Base-by-base conservation (phyloP, 1,284 basidiomycete species). In the Cutaneotrichosporon arboriforme region DNA sequence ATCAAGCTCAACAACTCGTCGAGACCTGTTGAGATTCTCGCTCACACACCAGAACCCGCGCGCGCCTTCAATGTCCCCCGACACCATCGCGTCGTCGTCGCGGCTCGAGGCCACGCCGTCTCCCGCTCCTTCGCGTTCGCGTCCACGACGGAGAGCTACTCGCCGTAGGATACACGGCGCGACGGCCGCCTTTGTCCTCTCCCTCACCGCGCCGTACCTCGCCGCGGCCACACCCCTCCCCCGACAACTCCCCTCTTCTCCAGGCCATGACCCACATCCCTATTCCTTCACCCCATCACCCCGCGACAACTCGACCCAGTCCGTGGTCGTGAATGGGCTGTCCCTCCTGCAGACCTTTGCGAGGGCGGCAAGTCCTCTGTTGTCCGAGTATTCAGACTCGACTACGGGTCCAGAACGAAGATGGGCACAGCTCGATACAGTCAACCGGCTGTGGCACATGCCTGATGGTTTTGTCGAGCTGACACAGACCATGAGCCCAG, bases 401-500 rank as follows among this genome's bases (percentile, higher is more conserved):
- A 33, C 21, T n/a, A 18, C 21, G 15, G 21, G 34, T 26, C 22
- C 26, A 31, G 35, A n/a, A 15, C 37, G n/a, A 33, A 57, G 26
- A 52, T 54, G 3, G 33, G 21, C 9, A 45, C 62, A 62, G 33
- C 31, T 20, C 15, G 22, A 67, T 7, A 63, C 64, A 0, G 35
- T 52, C 21, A 34, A 49, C 4, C 14, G 20, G 18, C 17, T 40
- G 37, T 36, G 39, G 15, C 21, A 31, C 21, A 14, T 50, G 10
- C 49, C 49, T 1, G 33, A 37, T 3, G 34, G 59, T 31, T 71
- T 62, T 42, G 62, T 75, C 37, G 55, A 61, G 20, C 65, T 77
- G 17, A 37, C 42, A 1, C 70, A 72, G 49, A 46, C 57, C 8
- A 75, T 74, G 61, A 66, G 66, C 18, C 63, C 67, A 1, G 73